phyloP scores from a whole-genome alignment of 441 rosid genomes.

The Croton setiger region DNA sequence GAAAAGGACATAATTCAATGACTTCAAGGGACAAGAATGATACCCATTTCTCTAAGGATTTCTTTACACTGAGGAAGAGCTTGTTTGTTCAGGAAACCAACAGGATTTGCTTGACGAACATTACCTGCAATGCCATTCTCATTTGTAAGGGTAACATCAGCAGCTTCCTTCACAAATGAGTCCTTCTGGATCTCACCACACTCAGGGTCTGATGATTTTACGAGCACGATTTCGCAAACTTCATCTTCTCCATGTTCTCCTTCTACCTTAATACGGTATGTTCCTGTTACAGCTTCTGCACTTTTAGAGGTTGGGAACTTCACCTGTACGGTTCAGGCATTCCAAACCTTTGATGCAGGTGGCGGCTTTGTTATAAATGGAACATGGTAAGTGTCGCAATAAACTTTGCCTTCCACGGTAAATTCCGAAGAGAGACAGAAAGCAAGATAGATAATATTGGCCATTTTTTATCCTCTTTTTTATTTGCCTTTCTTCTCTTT shows the following conservation, averaged over 20 bases:
- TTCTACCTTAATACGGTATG: slow-evolving; percentile 22
- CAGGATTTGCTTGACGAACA: slow-evolving; percentile 28
- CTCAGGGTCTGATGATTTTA: neutral
- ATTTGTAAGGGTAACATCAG: slow-evolving; percentile 34
- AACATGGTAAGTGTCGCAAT: slow-evolving; percentile 41
- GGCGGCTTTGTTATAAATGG: slow-evolving; percentile 34
- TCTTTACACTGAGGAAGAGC: slow-evolving; percentile 18
- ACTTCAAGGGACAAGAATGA: slow-evolving; percentile 48
- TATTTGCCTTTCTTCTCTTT: neutral
- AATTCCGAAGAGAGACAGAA: slow-evolving; percentile 26
- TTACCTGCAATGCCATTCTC: slow-evolving; percentile 23
- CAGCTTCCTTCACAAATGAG: neutral
- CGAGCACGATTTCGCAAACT: slow-evolving; percentile 4
- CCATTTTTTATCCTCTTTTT: neutral
- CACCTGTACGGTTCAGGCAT: slow-evolving; percentile 28
- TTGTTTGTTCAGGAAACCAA: slow-evolving; percentile 31
- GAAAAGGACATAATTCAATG: slow-evolving; percentile 31
- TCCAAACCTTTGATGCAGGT: slow-evolving; percentile 34
- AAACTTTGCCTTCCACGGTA: slow-evolving; percentile 35
- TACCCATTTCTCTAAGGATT: slow-evolving; percentile 33
- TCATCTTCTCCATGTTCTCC: slow-evolving; percentile 46
- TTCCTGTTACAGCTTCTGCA: slow-evolving; percentile 27
- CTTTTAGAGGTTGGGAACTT: slow-evolving; percentile 1
- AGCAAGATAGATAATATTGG: slow-evolving; percentile 3
- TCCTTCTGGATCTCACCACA: neutral